Evolutionary conservation across 306 rosid species (phyloP), one percentile per base, ranked within the genome.

Genomic region (Prosopis cineraria): DNA sequence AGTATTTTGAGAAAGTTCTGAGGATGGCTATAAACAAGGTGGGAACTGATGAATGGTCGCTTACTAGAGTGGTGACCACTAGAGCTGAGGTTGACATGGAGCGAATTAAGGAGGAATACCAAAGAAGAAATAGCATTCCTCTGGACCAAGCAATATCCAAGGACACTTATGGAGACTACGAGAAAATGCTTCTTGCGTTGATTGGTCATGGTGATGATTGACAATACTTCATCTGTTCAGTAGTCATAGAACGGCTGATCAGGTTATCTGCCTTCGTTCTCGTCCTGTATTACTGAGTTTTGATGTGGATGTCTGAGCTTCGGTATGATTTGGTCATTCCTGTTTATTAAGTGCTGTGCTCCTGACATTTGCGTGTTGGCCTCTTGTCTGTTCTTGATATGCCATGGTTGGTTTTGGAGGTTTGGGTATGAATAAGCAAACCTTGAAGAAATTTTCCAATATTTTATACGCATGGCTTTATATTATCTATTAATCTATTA

Each of bases 21-120:
- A 78, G 99, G 64, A 72, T 73, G 85, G 92, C 86, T 27, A 79
- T 93, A 78, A 91, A 91, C 85, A 91, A 84, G 86, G 3, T 74
- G 55, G 98, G 99, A 41, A 95, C 97, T 33, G 98, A 95, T 31
- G 99, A 91, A 74, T 48, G 88, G 86, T 98, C 81, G 6, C 96
- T 93, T 34, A 85, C 98, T 14, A 90, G 99, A 82, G 97, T 95
- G 74, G 83, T 93, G 45, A 43, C 96, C 48, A 89, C 96, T 71
- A 84, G 98, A 79, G 96, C 98, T 6, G 99, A 95, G 87, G 79
- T 91, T 72, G 98, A 95, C 79, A 50, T 95, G 93, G 71, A 81
- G 48, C 85, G 93, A 45, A 90, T 95, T 58, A 89, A 84, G 11
- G 97, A 95, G 72, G 98, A 91, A 72, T 91, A 89, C 78, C 92